phyloP scores from a whole-genome alignment of 169 alveolate species.

The Plasmodium ovale region DNA sequence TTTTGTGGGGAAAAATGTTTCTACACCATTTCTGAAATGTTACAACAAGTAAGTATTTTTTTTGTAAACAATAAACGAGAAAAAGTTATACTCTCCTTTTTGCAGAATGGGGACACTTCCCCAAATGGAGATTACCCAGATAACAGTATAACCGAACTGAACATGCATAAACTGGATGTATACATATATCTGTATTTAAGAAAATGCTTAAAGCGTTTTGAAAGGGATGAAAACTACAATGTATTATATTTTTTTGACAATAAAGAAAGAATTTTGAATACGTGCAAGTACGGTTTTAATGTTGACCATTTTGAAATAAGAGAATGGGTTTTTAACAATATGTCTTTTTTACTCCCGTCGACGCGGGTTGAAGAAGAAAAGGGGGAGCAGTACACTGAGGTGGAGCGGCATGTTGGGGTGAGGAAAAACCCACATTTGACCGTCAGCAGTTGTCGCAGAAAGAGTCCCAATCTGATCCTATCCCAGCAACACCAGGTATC shows the following conservation, averaged over 20 bases:
- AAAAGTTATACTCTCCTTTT: slow-evolving; percentile 25
- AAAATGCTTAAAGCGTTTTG: not conserved
- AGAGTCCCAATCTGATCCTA: not conserved
- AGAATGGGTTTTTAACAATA: slow-evolving; percentile 39
- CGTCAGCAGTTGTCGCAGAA: no score
- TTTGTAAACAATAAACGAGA: slow-evolving; percentile 13
- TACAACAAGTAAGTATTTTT: slow-evolving; percentile 35
- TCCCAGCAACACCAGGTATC: slow-evolving; percentile 25
- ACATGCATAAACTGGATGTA: slow-evolving; percentile 1
- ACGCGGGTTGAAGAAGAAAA: not conserved
- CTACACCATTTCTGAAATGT: not conserved
- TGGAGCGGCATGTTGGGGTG: not conserved
- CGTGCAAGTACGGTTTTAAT: slow-evolving; percentile 10
- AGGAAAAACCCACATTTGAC: no score
- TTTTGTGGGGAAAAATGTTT: slow-evolving; percentile 13
- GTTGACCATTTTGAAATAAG: slow-evolving; percentile 26
- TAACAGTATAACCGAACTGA: not conserved
- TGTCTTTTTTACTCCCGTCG: slow-evolving; percentile 29
- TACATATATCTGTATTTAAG: slow-evolving; percentile 47
- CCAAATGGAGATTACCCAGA: not conserved
- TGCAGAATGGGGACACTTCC: not conserved
- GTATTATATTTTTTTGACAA: slow-evolving; percentile 26
- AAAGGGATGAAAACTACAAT: not conserved
- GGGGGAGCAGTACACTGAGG: not conserved
- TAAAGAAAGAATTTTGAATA: slow-evolving; percentile 21